Evolutionary conservation across 495 filamentous ascomycete genomes (phyloP).

Genomic region (Xylaria grammica): DNA sequence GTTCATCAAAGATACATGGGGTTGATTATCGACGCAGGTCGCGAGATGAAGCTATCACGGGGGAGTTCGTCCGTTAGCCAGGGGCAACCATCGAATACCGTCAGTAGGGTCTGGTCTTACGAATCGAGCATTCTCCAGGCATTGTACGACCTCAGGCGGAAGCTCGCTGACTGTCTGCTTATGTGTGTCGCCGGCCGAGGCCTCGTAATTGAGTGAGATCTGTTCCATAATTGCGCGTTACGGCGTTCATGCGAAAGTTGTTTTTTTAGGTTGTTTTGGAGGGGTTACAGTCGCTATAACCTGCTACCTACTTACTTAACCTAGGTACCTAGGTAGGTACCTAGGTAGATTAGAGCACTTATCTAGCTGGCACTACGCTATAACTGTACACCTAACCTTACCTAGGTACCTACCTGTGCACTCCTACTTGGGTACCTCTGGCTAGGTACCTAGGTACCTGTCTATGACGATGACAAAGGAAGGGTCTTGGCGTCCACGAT

Average conservation of each 20-base stretch:
- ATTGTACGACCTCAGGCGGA: constrained; percentile 83
- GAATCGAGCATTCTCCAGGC: constrained; percentile 93
- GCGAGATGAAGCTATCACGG: constrained; percentile 83
- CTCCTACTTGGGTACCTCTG: no score
- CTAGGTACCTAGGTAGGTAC: no score
- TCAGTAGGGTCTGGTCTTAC: constrained; percentile 57
- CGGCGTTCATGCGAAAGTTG: background rate
- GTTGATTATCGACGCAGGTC: constrained; percentile 79
- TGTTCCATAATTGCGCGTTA: constrained; percentile 41
- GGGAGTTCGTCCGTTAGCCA: constrained; percentile 23
- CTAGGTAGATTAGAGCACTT: background rate
- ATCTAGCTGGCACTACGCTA: background rate
- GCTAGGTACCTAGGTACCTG: background rate
- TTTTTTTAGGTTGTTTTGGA: background rate
- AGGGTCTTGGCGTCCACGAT: background rate
- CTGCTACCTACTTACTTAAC: no score
- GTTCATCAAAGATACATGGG: constrained; percentile 98
- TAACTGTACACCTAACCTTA: no score
- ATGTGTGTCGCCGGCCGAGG: constrained; percentile 73
- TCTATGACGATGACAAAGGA: background rate
- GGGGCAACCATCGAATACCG: background rate
- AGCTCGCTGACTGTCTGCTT: constrained; percentile 70
- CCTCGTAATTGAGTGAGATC: constrained; percentile 73
- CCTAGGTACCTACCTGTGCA: no score
- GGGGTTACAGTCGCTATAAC: background rate